These are phyloP conservation scores for Lathyrus oleraceus DNA, from an alignment of 306 rosid species.

Conservation along the genomic window DNA sequence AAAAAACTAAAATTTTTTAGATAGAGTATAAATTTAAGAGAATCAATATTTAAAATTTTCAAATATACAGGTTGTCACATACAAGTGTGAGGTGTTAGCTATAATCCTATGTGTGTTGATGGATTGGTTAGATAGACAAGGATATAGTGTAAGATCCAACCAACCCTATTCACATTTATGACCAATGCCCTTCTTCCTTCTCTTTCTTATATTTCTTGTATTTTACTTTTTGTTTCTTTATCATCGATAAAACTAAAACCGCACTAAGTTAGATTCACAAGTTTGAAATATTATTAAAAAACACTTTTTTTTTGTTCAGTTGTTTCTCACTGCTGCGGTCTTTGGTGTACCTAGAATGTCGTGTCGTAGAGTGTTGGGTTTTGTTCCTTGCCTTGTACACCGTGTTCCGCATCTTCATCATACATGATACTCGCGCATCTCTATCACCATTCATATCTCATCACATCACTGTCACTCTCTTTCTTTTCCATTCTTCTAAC, in stretches of 20 bases:
- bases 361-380: slow-evolving; percentile 49
- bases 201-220: neutral
- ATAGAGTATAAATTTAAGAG: no score
- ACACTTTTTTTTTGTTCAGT: neutral
- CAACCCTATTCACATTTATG: neutral
- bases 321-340: neutral
- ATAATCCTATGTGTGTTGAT: neutral
- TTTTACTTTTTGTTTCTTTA: neutral
- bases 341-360: slow-evolving; percentile 31
- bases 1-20: no score
- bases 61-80: no score
- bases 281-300: slow-evolving; percentile 7
- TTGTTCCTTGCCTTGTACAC: slow-evolving; percentile 23
- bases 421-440: slow-evolving; percentile 40
- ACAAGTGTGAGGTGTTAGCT: no score
- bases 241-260: neutral
- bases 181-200: neutral
- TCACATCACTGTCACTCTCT: neutral
- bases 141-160: neutral
- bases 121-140: neutral
- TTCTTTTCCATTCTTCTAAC: neutral
- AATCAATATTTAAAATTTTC: no score
- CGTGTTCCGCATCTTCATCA: slow-evolving; percentile 30
- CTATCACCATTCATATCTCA: slow-evolving; percentile 14
- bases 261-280: neutral